These are phyloP conservation scores for Aspergillus biplanus DNA, from an alignment of 495 filamentous ascomycete genomes.

Conservation along the genomic window DNA sequence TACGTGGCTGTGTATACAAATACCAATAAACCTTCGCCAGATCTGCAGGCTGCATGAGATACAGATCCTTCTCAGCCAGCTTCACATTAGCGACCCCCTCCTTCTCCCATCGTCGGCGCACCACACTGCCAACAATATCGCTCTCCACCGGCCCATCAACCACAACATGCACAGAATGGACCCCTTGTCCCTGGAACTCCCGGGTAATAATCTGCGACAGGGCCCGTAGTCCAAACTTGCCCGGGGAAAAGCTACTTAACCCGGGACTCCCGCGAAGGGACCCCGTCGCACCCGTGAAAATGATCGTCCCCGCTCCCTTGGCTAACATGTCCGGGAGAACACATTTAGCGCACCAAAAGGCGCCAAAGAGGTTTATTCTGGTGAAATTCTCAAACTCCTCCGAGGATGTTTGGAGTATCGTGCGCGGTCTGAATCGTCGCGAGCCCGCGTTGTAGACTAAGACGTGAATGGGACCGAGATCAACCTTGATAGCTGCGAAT, in stretches of 20 bases:
- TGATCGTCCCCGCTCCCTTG: constrained; percentile 28
- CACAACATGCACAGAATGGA: constrained; percentile 36
- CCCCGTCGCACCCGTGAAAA: constrained; percentile 37
- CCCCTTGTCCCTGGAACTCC: constrained; percentile 33
- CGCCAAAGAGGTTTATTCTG: constrained; percentile 36
- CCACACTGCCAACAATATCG: constrained; percentile 46
- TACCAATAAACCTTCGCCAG: constrained; percentile 29
- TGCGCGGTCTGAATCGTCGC: constrained; percentile 28
- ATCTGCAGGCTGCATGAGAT: constrained; percentile 35
- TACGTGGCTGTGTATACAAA: constrained; percentile 26
- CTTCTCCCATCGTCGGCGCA: constrained; percentile 39
- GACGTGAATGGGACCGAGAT: constrained; percentile 32
- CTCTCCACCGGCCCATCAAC: constrained; percentile 43
- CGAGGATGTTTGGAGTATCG: constrained; percentile 31
- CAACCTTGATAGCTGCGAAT: constrained; percentile 26
- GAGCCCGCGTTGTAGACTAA: constrained; percentile 38
- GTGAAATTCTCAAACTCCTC: constrained; percentile 37
- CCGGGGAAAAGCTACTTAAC: constrained; percentile 33
- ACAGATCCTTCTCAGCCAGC: constrained; percentile 28
- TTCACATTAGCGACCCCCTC: constrained; percentile 28
- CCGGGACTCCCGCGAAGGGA: constrained; percentile 32
- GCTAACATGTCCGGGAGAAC: constrained; percentile 37
- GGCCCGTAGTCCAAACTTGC: constrained; percentile 36
- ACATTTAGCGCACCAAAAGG: constrained; percentile 32
- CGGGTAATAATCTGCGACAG: constrained; percentile 33